Percentiles rank a stretch among this genome's conserved stretches.
These are phyloP conservation scores for Sphaerosporella brunnea DNA, from an alignment of 495 filamentous ascomycete genomes.

Conservation along the genomic window DNA sequence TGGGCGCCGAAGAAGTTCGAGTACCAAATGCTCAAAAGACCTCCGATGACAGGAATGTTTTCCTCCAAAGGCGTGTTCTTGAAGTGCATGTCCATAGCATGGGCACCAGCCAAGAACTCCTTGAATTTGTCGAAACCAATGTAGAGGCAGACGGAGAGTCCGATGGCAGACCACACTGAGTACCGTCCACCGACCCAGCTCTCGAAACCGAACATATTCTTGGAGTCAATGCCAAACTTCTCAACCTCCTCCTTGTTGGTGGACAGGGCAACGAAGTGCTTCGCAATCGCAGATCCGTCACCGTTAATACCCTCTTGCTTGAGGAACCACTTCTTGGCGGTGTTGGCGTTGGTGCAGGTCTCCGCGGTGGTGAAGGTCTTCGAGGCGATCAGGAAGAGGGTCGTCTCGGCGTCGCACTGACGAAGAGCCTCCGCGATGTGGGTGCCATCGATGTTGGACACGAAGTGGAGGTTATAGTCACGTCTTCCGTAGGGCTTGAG, in stretches of 20 bases:
- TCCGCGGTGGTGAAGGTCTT: constrained; percentile 99
- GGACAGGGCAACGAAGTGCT: constrained; percentile 96
- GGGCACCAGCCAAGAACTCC: constrained; percentile 83
- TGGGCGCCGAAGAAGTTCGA: constrained; percentile 96
- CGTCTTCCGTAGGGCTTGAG: constrained; percentile 82
- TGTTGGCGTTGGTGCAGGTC: constrained; percentile 90
- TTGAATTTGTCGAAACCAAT: constrained; percentile 96
- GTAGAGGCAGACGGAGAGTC: constrained; percentile 81
- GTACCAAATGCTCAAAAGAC: constrained; percentile 93
- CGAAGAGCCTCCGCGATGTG: constrained; percentile 89
- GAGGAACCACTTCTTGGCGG: constrained; percentile 92
- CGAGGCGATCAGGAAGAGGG: constrained; percentile 90
- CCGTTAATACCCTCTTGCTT: constrained; percentile 52
- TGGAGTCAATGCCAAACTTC: constrained; percentile 93
- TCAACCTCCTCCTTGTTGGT: constrained; percentile 89
- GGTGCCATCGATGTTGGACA: constrained; percentile 98
- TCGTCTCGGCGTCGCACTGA: constrained; percentile 82
- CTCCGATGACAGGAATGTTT: constrained; percentile 86
- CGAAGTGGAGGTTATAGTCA: constrained; percentile 80
- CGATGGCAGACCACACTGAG: constrained; percentile 97
- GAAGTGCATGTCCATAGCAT: constrained; percentile 99
- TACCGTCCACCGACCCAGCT: constrained; percentile 97
- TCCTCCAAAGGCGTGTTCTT: constrained; percentile 70
- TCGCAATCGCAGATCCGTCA: constrained; percentile 60
- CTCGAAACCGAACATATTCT: constrained; percentile 98